Evolutionary conservation across 768 basidiomycete species (phyloP).

Genomic region (Tricholoma saponaceum): DNA sequence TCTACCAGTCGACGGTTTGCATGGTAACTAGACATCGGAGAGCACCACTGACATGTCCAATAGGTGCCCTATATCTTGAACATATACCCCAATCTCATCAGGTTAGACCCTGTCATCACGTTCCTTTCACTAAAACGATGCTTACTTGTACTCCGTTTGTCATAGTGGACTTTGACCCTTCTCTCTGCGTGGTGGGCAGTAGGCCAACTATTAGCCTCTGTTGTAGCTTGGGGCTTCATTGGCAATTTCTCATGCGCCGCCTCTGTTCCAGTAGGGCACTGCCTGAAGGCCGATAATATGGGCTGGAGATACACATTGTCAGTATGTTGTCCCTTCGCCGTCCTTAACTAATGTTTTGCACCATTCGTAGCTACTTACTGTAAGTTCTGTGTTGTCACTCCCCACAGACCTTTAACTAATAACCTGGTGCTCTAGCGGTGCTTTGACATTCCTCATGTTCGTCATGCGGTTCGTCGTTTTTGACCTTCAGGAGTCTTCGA

Average conservation of each 20-base stretch:
- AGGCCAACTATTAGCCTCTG: constrained; percentile 45
- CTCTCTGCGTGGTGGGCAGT: constrained; percentile 53
- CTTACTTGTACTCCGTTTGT: constrained; percentile 1
- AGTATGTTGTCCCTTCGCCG: constrained; percentile 6
- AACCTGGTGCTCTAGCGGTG: constrained; percentile 30
- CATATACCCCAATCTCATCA: constrained; percentile 40
- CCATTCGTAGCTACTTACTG: background rate
- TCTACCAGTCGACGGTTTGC: constrained; percentile 45
- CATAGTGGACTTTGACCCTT: constrained; percentile 49
- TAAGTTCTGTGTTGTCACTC: background rate
- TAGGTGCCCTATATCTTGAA: constrained; percentile 42
- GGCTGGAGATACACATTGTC: constrained; percentile 59
- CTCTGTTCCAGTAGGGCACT: constrained; percentile 30
- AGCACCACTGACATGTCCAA: background rate
- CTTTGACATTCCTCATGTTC: constrained; percentile 49
- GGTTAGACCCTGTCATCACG: constrained; percentile 17
- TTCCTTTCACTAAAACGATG: background rate
- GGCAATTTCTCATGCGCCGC: constrained; percentile 48
- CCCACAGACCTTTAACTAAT: background rate
- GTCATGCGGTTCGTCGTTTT: constrained; percentile 53
- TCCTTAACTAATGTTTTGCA: background rate
- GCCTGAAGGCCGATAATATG: constrained; percentile 47
- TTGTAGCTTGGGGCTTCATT: constrained; percentile 54
- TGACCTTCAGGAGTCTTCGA: constrained; percentile 57
- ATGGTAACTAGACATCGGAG: background rate